Conservation (phyloP, 2,329 filamentous ascomycete species). For the Plectosphaerella plurivora region DNA sequence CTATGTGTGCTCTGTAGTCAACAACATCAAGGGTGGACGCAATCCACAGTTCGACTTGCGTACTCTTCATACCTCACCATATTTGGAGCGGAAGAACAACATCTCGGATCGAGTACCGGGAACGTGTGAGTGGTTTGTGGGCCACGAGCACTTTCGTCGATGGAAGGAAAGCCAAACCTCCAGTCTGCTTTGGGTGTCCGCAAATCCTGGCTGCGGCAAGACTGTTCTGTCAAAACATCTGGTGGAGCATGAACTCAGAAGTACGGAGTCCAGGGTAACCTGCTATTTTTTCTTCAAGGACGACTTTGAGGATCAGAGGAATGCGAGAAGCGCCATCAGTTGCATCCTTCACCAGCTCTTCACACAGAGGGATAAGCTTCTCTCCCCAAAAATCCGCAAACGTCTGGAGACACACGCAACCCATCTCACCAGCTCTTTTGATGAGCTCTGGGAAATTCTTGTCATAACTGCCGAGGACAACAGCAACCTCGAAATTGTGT, state of each 20-base stretch:
- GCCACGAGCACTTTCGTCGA: constrained; percentile 9
- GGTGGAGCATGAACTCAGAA: constrained; percentile 21
- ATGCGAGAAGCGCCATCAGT: constrained; percentile 21
- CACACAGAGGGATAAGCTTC: constrained; percentile 11
- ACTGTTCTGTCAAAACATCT: constrained; percentile 34
- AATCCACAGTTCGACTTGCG: too few species aligned
- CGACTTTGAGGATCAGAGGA: constrained; percentile 30
- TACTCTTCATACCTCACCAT: background rate
- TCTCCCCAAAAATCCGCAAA: constrained; percentile 15
- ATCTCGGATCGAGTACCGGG: constrained; percentile 24
- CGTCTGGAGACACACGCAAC: constrained; percentile 13
- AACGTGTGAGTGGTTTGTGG: constrained; percentile 16
- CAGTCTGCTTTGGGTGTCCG: constrained; percentile 29
- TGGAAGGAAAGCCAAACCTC: constrained; percentile 14
- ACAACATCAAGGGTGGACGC: too few species aligned
- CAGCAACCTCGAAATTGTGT: constrained; percentile 20
- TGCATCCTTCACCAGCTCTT: constrained; percentile 34
- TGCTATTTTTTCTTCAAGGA: constrained; percentile 44
- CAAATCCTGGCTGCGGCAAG: constrained; percentile 39
- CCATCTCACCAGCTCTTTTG: constrained; percentile 15
- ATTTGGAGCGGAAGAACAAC: constrained; percentile 18
- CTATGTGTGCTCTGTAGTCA: too few species aligned
- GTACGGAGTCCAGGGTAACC: constrained; percentile 11
- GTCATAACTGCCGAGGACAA: constrained; percentile 8
- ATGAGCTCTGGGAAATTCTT: constrained; percentile 25